phyloP scores from a whole-genome alignment of 495 filamentous ascomycete genomes.

The Friedmanniomyces simplex region DNA sequence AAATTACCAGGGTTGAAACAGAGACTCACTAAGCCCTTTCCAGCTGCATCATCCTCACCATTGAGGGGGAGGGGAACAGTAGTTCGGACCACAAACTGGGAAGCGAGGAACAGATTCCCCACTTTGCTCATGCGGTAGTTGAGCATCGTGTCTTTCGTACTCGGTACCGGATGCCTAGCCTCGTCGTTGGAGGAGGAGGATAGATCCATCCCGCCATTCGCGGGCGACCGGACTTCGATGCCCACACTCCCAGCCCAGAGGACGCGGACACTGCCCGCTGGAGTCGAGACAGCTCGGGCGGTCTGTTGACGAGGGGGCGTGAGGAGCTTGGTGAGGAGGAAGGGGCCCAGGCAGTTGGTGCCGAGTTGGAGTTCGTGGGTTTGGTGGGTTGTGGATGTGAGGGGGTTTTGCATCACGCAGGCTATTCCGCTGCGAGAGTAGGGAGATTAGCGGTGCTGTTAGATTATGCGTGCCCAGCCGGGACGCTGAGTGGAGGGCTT shows the following conservation, averaged over 20 bases:
- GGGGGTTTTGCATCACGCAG: neutral
- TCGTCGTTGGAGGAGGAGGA: conserved; percentile 16
- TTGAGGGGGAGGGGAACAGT: neutral
- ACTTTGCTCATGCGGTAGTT: neutral
- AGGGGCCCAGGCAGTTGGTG: conserved; percentile 42
- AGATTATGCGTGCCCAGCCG: neutral
- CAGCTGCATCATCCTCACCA: neutral
- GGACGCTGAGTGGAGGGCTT: neutral
- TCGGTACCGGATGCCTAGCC: neutral
- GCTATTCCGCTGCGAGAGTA: too few species aligned
- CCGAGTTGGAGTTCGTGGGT: conserved; percentile 39
- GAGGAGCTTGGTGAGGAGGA: conserved; percentile 39
- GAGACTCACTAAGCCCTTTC: neutral
- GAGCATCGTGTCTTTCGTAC: neutral
- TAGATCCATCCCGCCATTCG: neutral
- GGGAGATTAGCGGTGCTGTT: too few species aligned
- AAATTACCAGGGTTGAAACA: conserved; percentile 20
- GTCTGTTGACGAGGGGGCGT: conserved; percentile 36
- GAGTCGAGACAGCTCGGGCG: conserved; percentile 18
- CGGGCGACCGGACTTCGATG: neutral
- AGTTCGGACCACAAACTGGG: conserved; percentile 10
- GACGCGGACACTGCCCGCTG: conserved; percentile 31
- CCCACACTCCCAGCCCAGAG: conserved; percentile 26
- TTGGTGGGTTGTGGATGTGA: neutral
- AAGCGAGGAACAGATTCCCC: neutral